Evolutionary conservation across 768 basidiomycete species (phyloP).

Genomic region (Mrakia gelida): DNA sequence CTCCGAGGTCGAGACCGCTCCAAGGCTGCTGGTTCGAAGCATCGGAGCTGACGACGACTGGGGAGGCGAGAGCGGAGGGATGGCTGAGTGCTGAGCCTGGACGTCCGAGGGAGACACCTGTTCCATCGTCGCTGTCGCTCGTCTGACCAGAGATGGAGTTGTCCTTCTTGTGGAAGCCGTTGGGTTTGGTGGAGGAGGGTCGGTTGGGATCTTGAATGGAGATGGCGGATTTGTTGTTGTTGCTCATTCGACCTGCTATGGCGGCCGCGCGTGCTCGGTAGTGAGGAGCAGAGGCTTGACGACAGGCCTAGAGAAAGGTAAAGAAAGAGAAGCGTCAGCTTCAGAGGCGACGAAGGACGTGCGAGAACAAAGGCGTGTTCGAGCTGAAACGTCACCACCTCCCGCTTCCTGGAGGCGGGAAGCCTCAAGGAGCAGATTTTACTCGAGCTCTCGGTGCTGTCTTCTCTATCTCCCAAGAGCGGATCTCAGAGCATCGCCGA

Average conservation of each 20-base stretch:
- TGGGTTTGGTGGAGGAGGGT: slow-evolving; percentile 38
- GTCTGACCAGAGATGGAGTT: slow-evolving; percentile 36
- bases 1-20: slow-evolving; percentile 93
- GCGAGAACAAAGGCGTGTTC: neutral
- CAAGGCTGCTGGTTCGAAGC: slow-evolving; percentile 49
- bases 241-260: slow-evolving; percentile 77
- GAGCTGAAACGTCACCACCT: slow-evolving; percentile 1
- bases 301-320: slow-evolving; percentile 59
- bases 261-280: slow-evolving; percentile 94
- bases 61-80: slow-evolving; percentile 59
- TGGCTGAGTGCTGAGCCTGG: slow-evolving; percentile 45
- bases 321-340: slow-evolving; percentile 18
- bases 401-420: neutral
- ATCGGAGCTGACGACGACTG: slow-evolving; percentile 14
- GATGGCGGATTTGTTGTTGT: slow-evolving; percentile 70
- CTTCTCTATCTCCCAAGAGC: neutral
- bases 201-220: slow-evolving; percentile 81
- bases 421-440: neutral
- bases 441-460: neutral
- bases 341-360: neutral
- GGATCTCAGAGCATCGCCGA: neutral
- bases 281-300: slow-evolving; percentile 80
- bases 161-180: slow-evolving; percentile 39
- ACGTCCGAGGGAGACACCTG: slow-evolving; percentile 38
- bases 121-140: slow-evolving; percentile 38